phyloP scores from a whole-genome alignment of 768 basidiomycete genomes.

The Tulasnella sp. region DNA sequence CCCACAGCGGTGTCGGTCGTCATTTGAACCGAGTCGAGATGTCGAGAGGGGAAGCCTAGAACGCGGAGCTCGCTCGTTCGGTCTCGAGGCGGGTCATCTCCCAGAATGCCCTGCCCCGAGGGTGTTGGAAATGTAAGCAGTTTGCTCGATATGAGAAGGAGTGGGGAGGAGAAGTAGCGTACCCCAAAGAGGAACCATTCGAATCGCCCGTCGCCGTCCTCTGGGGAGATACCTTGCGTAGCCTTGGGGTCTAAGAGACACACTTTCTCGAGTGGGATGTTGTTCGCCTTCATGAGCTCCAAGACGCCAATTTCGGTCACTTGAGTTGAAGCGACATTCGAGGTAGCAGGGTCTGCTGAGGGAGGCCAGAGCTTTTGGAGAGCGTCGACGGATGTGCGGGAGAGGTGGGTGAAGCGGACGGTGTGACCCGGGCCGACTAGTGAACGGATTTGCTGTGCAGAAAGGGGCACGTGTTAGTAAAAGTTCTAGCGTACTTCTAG shows the following conservation, averaged over 20 bases:
- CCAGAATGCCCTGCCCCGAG: slow-evolving; percentile 59
- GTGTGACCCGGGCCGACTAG: slow-evolving; percentile 67
- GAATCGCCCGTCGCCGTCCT: slow-evolving; percentile 76
- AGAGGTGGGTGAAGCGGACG: slow-evolving; percentile 87
- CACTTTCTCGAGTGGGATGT: slow-evolving; percentile 59
- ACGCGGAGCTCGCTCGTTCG: slow-evolving; percentile 17
- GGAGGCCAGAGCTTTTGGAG: slow-evolving; percentile 45
- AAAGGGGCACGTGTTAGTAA: not conserved
- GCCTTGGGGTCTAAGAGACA: slow-evolving; percentile 97
- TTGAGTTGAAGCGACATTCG: slow-evolving; percentile 47
- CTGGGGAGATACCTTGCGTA: slow-evolving; percentile 64
- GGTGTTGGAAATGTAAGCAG: not conserved
- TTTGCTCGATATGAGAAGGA: not conserved
- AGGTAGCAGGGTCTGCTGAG: slow-evolving; percentile 33
- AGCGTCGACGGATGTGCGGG: slow-evolving; percentile 63
- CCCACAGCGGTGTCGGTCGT: slow-evolving; percentile 97
- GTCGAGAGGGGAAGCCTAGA: slow-evolving; percentile 79
- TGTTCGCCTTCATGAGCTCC: slow-evolving; percentile 57
- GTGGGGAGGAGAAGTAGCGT: slow-evolving; percentile 45
- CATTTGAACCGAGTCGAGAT: slow-evolving; percentile 91
- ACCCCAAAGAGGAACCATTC: slow-evolving; percentile 92
- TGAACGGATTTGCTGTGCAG: slow-evolving; percentile 75
- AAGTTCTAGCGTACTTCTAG: not conserved
- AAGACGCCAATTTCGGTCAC: slow-evolving; percentile 60
- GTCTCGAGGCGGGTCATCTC: slow-evolving; percentile 43